Evolutionary conservation across 495 filamentous ascomycete species (phyloP).

Genomic region (Hypoxylon crocopeplum): DNA sequence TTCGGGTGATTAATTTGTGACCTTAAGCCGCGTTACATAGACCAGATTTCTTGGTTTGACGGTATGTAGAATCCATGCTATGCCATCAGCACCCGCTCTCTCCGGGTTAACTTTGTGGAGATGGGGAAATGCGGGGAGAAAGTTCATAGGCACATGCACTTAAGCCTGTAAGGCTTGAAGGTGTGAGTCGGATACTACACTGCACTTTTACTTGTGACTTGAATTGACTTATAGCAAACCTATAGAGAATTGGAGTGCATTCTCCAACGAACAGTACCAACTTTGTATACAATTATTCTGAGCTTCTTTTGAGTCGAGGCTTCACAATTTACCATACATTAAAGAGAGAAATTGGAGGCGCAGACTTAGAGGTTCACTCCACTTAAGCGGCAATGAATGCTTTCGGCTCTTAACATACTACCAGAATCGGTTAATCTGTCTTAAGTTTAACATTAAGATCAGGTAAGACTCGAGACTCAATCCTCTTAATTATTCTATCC

Average conservation of each 20-base stretch:
- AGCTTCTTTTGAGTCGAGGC: too few relatives aligned
- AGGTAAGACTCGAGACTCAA: too few relatives aligned
- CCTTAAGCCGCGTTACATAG: slow-evolving; percentile 1
- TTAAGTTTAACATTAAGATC: background rate
- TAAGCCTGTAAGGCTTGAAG: background rate
- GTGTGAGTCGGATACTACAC: background rate
- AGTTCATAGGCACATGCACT: background rate
- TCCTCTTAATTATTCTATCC: too few relatives aligned
- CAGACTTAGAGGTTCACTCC: too few relatives aligned
- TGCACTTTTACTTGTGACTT: background rate
- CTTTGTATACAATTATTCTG: too few relatives aligned
- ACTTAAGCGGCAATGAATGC: slow-evolving; percentile 9
- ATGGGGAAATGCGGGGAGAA: slow-evolving; percentile 35
- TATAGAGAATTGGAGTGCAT: slow-evolving; percentile 2
- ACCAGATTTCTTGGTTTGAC: background rate
- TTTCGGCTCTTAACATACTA: slow-evolving; percentile 16
- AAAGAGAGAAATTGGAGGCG: too few relatives aligned
- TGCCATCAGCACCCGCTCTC: background rate
- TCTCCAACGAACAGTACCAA: too few relatives aligned
- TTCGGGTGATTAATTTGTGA: slow-evolving; percentile 17
- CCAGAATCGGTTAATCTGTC: slow-evolving; percentile 6
- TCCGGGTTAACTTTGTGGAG: slow-evolving; percentile 15
- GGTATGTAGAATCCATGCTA: background rate
- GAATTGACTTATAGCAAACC: background rate
- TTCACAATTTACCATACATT: too few relatives aligned